phyloP scores from a whole-genome alignment of 2,329 filamentous ascomycete genomes.

The Paraconiothyrium brasiliense region DNA sequence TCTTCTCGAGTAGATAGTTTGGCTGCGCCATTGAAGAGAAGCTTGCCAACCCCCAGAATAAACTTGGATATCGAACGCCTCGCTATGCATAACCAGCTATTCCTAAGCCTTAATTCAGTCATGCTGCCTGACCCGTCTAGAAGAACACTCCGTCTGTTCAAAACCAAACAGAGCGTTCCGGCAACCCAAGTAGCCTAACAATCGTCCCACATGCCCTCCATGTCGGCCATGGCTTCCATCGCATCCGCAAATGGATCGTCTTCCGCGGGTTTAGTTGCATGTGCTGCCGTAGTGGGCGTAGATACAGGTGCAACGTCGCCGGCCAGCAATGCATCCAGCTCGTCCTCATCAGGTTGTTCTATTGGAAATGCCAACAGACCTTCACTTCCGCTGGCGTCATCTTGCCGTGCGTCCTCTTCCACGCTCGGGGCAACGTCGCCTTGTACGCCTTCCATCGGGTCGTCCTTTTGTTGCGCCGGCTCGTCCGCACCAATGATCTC shows the following conservation, averaged over 20 bases:
- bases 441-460: constrained; percentile 24
- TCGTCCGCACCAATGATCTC: constrained; percentile 29
- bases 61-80: constrained; percentile 28
- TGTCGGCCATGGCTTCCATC: constrained; percentile 51
- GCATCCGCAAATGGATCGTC: constrained; percentile 51
- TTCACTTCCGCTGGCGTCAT: constrained; percentile 22
- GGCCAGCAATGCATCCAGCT: constrained; percentile 64
- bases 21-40: background rate
- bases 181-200: background rate
- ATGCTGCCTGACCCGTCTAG: background rate
- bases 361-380: constrained; percentile 43
- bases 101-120: background rate
- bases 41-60: background rate
- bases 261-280: constrained; percentile 18
- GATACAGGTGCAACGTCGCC: constrained; percentile 49
- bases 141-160: too few relatives aligned
- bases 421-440: constrained; percentile 1
- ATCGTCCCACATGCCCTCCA: constrained; percentile 46
- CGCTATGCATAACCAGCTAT: constrained; percentile 30
- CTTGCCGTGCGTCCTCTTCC: constrained; percentile 22
- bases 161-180: too few relatives aligned
- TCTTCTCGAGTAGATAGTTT: too few relatives aligned
- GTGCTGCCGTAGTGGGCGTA: background rate
- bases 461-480: constrained; percentile 16
- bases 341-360: constrained; percentile 60